These are phyloP conservation scores for Candida maesae DNA, from an alignment of 805 yeast species.

Conservation along the genomic window DNA sequence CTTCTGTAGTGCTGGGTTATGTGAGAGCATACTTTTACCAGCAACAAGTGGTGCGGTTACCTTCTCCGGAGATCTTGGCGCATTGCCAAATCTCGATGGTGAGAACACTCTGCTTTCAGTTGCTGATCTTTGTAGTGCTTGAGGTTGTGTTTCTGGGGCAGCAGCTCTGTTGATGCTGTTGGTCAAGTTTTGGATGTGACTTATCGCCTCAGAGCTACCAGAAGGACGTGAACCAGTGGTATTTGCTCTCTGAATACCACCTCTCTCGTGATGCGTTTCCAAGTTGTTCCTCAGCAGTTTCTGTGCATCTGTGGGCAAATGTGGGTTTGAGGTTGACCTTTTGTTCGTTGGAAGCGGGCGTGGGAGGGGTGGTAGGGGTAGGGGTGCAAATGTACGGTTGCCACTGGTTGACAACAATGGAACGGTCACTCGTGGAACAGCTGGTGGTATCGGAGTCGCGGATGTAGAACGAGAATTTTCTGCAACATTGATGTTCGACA, in stretches of 20 bases:
- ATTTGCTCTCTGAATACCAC: not conserved
- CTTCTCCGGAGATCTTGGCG: not conserved
- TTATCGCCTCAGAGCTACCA: constrained; percentile 1
- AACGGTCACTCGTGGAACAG: not conserved
- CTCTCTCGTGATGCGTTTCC: not conserved
- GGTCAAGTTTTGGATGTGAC: constrained; percentile 10
- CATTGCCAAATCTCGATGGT: constrained; percentile 6
- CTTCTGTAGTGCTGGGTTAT: constrained; percentile 4
- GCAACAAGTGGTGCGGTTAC: constrained; percentile 1
- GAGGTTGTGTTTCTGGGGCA: not conserved
- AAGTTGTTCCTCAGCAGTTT: not conserved
- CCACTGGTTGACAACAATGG: not conserved
- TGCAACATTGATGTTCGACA: no score
- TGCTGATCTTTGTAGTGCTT: no score
- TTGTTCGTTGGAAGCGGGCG: no score
- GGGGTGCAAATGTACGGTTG: not conserved
- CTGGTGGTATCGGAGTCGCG: not conserved
- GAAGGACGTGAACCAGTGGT: not conserved
- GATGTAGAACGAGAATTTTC: no score
- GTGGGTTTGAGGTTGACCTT: not conserved
- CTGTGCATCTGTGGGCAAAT: not conserved
- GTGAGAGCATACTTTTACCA: constrained; percentile 7
- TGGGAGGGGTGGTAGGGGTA: not conserved
- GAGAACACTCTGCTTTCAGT: no score
- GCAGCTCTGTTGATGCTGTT: constrained; percentile 1